Evolutionary conservation across 148 eudicot species (phyloP), one percentile per base, ranked within the genome.

Genomic region (Silene conica): DNA sequence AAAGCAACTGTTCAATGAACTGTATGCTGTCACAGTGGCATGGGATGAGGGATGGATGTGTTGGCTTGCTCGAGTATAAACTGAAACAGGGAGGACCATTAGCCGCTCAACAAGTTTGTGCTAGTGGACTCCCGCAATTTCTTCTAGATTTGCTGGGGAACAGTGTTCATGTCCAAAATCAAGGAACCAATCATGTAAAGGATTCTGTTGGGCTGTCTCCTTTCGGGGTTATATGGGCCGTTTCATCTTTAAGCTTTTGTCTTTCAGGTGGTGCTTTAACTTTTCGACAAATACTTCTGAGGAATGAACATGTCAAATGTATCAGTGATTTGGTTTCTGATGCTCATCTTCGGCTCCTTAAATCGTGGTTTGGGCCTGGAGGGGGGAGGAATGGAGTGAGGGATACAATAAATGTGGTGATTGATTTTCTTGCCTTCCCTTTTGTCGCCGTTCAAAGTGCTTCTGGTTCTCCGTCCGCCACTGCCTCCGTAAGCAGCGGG

Each of bases 391-490:
- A 52, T 63, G 99, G 99, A 58, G 83, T 82, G 48, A 85, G 85
- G 74, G 92, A 90, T 76, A 75, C 80, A 45, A 83, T 89, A 78
- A 89, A 92, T 87, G 88, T 86, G 7, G 94, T 87, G 60, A 83
- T 96, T 81, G 96, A 96, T 79, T 84, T 92, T 55, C 81, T 96
- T 79, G 99, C 97, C 70, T 96, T 96, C 78, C 99, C 99, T 75
- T 92, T 92, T 83, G 99, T 96, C 63, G 99, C 97, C 19, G 81
- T 85, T 60, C 97, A 92, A 77, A 90, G 78, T 84, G 87, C 86
- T 73, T 83, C 90, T 68, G 84, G 89, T 74, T 81, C 86, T 82
- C 89, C 92, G 14, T 85, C 97, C 73, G 85, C 99, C 58, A 90
- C 90, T 75, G 96, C 99, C 82, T 96, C 99, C 54, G 93, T 92